These are phyloP conservation scores for Anisodus acutangulus DNA, from an alignment of 257 asterid species.

Conservation along the genomic window DNA sequence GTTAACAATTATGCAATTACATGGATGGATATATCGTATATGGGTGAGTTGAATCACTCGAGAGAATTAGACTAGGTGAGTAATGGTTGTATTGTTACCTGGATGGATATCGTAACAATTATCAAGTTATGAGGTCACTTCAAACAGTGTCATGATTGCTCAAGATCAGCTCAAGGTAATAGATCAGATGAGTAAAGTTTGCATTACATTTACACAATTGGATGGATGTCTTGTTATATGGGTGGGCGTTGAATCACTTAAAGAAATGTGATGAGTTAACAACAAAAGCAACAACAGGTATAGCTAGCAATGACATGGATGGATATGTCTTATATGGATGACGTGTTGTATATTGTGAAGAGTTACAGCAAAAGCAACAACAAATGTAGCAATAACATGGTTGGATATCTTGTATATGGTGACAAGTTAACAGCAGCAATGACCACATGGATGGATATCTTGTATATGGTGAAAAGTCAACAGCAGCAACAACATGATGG, in stretches of 20 bases:
- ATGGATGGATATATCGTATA: not conserved
- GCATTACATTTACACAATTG: not conserved
- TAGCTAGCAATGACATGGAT: not conserved
- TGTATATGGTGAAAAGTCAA: not conserved
- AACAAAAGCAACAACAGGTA: not conserved
- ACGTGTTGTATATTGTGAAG: not conserved
- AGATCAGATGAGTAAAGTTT: not conserved
- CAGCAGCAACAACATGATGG: not conserved
- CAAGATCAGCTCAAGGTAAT: not conserved
- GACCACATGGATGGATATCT: slow-evolving; percentile 4
- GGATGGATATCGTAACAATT: slow-evolving; percentile 6
- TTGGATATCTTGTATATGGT: not conserved
- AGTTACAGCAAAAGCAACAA: not conserved
- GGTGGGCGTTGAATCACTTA: not conserved
- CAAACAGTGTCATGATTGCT: not conserved
- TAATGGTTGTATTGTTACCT: not conserved
- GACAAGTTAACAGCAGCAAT: not conserved
- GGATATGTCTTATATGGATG: not conserved
- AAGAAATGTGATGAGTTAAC: not conserved
- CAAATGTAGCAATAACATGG: not conserved
- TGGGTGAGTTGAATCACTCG: not conserved
- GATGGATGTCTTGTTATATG: slow-evolving; percentile 15
- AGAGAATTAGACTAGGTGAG: not conserved
- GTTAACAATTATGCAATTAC: slow-evolving; percentile 21
- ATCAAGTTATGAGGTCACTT: not conserved